A percentile compares a stretch with the other conserved stretches of the same genome.
These are phyloP conservation scores for Nicotiana noctiflora DNA, from an alignment of 257 asterid genomes.

Conservation along the genomic window DNA sequence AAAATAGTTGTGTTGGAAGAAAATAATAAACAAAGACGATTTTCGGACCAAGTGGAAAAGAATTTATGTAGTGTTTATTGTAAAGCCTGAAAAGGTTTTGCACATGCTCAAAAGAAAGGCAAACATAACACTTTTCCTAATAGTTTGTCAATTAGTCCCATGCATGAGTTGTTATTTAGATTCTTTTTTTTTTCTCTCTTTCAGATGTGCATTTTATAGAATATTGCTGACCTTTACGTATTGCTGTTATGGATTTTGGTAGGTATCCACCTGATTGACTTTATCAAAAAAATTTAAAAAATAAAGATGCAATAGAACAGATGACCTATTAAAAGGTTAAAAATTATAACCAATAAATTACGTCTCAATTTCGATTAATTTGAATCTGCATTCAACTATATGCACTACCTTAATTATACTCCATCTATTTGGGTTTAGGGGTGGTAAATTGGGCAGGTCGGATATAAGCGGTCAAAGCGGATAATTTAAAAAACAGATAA, in stretches of 20 bases:
- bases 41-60: background rate
- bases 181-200: background rate
- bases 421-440: background rate
- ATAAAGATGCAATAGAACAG: background rate
- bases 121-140: too few species aligned
- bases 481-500: too few species aligned
- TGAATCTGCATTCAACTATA: background rate
- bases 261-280: conserved; percentile 4
- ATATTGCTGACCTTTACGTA: background rate
- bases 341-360: background rate
- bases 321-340: background rate
- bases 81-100: background rate
- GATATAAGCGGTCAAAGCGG: too few species aligned
- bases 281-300: background rate
- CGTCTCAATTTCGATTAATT: background rate
- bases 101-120: background rate
- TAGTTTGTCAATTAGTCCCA: background rate
- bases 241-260: background rate
- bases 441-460: too few species aligned
- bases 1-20: background rate
- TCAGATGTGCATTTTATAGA: background rate
- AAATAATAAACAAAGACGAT: background rate
- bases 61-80: background rate
- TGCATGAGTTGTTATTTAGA: background rate
- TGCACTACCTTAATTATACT: background rate